A percentile compares a stretch with the other conserved stretches of the same genome.
Evolutionary conservation across 1,284 basidiomycete species (phyloP).

Genomic region (Phlebopus sp.): DNA sequence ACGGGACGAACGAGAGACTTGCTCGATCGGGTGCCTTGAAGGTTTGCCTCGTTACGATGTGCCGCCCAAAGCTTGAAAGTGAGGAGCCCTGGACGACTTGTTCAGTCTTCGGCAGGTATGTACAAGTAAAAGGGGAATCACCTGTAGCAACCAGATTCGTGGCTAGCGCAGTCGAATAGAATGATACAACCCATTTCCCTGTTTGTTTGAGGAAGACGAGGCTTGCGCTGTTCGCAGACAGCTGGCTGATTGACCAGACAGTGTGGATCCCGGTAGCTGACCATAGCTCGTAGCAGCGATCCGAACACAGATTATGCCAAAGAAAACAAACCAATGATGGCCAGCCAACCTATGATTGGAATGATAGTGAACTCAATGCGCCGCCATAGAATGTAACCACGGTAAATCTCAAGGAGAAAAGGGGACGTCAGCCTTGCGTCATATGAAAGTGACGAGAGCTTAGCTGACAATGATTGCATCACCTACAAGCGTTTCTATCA

Average conservation of each 20-base stretch:
- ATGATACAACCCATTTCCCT: slow-evolving; percentile 1
- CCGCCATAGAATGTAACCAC: slow-evolving; percentile 1
- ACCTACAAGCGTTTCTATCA: background rate
- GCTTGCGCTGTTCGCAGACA: background rate
- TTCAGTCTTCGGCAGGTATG: background rate
- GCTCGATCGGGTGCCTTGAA: background rate
- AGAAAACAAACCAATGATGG: background rate
- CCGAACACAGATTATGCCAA: background rate
- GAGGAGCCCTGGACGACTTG: background rate
- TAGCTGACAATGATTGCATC: slow-evolving; percentile 2
- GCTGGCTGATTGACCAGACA: background rate
- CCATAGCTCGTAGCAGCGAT: background rate
- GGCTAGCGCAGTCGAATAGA: background rate
- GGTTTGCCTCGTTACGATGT: background rate
- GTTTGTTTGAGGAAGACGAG: slow-evolving; percentile 1
- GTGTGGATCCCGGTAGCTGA: background rate
- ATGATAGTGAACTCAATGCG: background rate
- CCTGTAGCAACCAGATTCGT: slow-evolving; percentile 1
- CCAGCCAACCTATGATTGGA: background rate
- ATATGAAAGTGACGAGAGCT: background rate
- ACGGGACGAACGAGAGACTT: background rate
- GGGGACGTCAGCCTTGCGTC: background rate
- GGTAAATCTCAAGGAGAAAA: background rate
- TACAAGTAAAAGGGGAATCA: background rate
- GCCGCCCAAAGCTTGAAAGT: background rate